A percentile compares a stretch with the other conserved stretches of the same genome.
Evolutionary conservation across 1,284 basidiomycete species (phyloP).

Genomic region (Microbotryum intermedium): DNA sequence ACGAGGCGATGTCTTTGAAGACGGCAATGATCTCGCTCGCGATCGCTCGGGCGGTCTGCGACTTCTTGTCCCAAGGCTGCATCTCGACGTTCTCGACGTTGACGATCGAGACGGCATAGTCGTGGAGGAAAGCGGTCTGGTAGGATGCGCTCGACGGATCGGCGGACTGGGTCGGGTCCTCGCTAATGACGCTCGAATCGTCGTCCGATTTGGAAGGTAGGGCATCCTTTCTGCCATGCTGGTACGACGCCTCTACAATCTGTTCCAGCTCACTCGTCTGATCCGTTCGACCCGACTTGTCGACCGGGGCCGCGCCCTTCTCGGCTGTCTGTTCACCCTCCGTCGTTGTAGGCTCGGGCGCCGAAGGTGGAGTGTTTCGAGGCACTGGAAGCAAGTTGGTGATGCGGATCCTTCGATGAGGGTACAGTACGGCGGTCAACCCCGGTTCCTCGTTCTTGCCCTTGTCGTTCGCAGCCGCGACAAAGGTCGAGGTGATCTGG

Average conservation of each 20-base stretch:
- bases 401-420: conserved; percentile 84
- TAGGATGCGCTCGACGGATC: conserved; percentile 45
- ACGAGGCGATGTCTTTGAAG: conserved; percentile 96
- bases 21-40: conserved; percentile 95
- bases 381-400: conserved; percentile 56
- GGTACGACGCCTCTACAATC: no score
- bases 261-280: no score
- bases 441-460: conserved; percentile 53
- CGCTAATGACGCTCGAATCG: conserved; percentile 33
- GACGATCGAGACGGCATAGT: conserved; percentile 81
- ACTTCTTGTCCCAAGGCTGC: conserved; percentile 79
- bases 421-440: conserved; percentile 89
- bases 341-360: not conserved
- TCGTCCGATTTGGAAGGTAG: no score
- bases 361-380: conserved; percentile 8
- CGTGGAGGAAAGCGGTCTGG: conserved; percentile 84
- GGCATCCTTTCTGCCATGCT: no score
- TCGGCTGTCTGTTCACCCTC: not conserved
- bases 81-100: conserved; percentile 70
- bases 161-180: conserved; percentile 34
- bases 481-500: conserved; percentile 92
- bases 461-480: conserved; percentile 45
- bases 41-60: conserved; percentile 88
- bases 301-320: not conserved
- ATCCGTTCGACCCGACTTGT: no score